Evolutionary conservation across 2,329 filamentous ascomycete genomes (phyloP).

Genomic region (Stachybotrys echinatus): DNA sequence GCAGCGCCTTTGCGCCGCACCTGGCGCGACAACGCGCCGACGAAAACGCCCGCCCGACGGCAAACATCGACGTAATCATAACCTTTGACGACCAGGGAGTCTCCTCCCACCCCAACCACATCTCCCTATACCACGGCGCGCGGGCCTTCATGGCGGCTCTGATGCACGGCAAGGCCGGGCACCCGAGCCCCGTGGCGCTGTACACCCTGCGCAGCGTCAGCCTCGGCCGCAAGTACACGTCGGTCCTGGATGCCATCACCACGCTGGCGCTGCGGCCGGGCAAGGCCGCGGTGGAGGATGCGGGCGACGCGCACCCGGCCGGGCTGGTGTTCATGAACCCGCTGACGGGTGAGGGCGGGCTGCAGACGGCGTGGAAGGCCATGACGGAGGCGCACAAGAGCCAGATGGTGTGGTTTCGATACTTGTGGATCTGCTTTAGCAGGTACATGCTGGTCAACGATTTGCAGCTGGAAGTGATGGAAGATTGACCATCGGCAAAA

Average conservation of each 20-base stretch:
- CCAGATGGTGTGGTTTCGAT: constrained; percentile 98
- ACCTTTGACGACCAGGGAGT: constrained; percentile 85
- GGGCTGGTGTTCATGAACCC: constrained; percentile 68
- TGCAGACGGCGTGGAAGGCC: constrained; percentile 63
- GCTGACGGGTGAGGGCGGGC: constrained; percentile 52
- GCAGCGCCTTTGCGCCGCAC: constrained; percentile 67
- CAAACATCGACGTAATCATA: constrained; percentile 72
- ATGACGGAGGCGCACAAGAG: constrained; percentile 90
- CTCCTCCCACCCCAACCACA: constrained; percentile 89
- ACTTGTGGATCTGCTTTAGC: constrained; percentile 87
- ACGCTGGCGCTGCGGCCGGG: constrained; percentile 57
- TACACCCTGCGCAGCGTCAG: constrained; percentile 77
- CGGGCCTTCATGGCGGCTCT: constrained; percentile 64
- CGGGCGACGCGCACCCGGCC: constrained; percentile 35
- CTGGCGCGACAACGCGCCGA: constrained; percentile 32
- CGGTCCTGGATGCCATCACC: constrained; percentile 67
- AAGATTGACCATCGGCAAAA: constrained; percentile 3
- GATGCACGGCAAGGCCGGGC: constrained; percentile 57
- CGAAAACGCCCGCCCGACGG: constrained; percentile 30
- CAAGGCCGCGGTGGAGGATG: constrained; percentile 18
- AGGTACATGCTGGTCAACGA: constrained; percentile 97
- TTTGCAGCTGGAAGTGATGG: constrained; percentile 50
- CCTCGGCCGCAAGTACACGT: constrained; percentile 74
- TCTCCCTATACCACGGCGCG: constrained; percentile 80
- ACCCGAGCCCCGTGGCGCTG: constrained; percentile 69